Conservation (phyloP, 2,329 filamentous ascomycete genomes). For the Aspergillus neoniger region DNA sequence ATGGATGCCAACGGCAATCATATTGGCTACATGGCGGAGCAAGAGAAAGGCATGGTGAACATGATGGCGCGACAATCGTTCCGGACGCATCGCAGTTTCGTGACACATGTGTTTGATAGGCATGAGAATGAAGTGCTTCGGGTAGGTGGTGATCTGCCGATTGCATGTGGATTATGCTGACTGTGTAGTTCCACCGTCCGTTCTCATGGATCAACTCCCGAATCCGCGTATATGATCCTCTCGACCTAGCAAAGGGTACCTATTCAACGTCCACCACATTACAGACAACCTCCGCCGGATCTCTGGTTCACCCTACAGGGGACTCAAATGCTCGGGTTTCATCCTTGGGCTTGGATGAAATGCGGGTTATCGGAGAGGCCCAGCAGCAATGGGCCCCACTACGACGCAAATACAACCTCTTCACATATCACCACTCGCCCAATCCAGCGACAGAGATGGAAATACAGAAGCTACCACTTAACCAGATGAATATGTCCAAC, state of each 20-base stretch:
- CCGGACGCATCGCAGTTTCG: slow-evolving; percentile 64
- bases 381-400: slow-evolving; percentile 66
- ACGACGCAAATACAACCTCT: slow-evolving; percentile 65
- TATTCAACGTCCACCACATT: slow-evolving; percentile 46
- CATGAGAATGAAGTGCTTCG: slow-evolving; percentile 61
- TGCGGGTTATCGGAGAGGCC: slow-evolving; percentile 65
- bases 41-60: slow-evolving; percentile 60
- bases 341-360: slow-evolving; percentile 54
- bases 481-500: slow-evolving; percentile 52
- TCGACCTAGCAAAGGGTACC: slow-evolving; percentile 36
- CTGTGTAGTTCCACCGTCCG: slow-evolving; percentile 58
- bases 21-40: slow-evolving; percentile 65
- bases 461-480: slow-evolving; percentile 44
- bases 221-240: slow-evolving; percentile 59
- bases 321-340: slow-evolving; percentile 56
- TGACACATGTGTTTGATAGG: slow-evolving; percentile 65
- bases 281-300: slow-evolving; percentile 47
- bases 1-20: slow-evolving; percentile 65
- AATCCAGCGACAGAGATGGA: slow-evolving; percentile 37
- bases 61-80: slow-evolving; percentile 62
- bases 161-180: slow-evolving; percentile 11
- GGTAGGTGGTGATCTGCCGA: slow-evolving; percentile 24
- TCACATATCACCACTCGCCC: slow-evolving; percentile 55
- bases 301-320: slow-evolving; percentile 41
- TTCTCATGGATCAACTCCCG: slow-evolving; percentile 65